These are phyloP conservation scores for Trichoderma asperellum DNA, from an alignment of 2,329 filamentous ascomycete species.

Conservation along the genomic window DNA sequence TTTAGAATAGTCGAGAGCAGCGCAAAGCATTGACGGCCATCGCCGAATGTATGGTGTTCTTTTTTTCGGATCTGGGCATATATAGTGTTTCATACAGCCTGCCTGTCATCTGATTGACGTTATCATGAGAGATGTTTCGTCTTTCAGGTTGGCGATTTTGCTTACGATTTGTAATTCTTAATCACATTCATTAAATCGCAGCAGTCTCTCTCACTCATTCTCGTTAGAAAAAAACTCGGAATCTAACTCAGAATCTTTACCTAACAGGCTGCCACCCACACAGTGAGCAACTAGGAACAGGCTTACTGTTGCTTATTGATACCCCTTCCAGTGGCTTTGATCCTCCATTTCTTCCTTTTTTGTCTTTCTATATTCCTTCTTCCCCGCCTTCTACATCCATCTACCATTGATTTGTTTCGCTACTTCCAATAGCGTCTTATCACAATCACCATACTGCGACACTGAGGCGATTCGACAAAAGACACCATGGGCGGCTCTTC, in stretches of 20 bases:
- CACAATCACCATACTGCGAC: background rate
- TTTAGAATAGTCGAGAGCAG: constrained; percentile 3
- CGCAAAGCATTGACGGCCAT: constrained; percentile 21
- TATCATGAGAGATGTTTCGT: constrained; percentile 11
- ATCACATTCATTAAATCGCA: background rate
- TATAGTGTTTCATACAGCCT: constrained; percentile 19
- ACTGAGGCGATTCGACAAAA: background rate
- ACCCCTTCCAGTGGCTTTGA: background rate
- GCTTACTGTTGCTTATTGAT: constrained; percentile 13
- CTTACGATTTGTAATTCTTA: background rate
- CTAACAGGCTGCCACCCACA: constrained; percentile 16
- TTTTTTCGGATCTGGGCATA: constrained; percentile 13
- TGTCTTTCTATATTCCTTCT: background rate
- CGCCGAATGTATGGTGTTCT: constrained; percentile 5
- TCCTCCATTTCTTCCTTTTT: background rate
- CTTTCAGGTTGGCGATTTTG: background rate
- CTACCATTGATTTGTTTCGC: background rate
- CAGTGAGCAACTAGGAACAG: constrained; percentile 14
- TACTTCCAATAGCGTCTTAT: background rate
- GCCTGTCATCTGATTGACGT: constrained; percentile 4
- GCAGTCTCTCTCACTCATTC: background rate
- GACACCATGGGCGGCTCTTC: background rate
- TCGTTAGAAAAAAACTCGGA: background rate
- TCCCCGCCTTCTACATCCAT: background rate
- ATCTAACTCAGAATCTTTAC: constrained; percentile 3